phyloP scores from a whole-genome alignment of 2,329 filamentous ascomycete genomes.

The Aspergillus bombycis region DNA sequence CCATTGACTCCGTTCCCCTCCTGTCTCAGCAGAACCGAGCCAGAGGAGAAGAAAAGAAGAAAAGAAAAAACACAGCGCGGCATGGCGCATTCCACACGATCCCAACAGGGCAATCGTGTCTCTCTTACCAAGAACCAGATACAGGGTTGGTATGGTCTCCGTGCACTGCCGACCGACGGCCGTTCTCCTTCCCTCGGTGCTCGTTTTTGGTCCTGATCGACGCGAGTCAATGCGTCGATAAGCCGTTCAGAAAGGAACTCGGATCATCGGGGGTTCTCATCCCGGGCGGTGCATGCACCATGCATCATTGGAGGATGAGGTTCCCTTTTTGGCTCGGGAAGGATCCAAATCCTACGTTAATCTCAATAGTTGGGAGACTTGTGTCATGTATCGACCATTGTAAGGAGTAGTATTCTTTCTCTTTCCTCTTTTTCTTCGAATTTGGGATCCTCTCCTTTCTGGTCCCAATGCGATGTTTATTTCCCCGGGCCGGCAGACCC shows the following conservation, averaged over 20 bases:
- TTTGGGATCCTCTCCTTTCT: neutral
- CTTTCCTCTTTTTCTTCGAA: neutral
- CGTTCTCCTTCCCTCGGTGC: neutral
- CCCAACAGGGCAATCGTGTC: neutral
- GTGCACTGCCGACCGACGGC: neutral
- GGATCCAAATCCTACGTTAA: neutral
- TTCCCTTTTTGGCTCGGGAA: neutral
- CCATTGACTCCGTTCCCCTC: neutral
- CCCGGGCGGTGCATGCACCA: neutral
- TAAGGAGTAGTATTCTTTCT: neutral
- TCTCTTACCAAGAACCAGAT: neutral
- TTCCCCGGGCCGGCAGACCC: neutral
- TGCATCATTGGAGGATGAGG: neutral
- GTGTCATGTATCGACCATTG: too few relatives aligned
- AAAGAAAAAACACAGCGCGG: neutral
- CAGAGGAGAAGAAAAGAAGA: neutral
- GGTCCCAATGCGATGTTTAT: neutral
- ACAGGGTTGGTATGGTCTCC: neutral
- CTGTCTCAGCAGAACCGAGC: constrained; percentile 21
- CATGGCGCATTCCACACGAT: neutral
- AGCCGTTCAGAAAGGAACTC: constrained; percentile 4
- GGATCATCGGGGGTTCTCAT: constrained; percentile 7
- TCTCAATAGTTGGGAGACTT: neutral
- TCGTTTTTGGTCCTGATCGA: neutral
- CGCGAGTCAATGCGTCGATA: constrained; percentile 12